Conservation (phyloP, 192 early-diverging fungal species). For the Entomortierella chlamydospora region DNA sequence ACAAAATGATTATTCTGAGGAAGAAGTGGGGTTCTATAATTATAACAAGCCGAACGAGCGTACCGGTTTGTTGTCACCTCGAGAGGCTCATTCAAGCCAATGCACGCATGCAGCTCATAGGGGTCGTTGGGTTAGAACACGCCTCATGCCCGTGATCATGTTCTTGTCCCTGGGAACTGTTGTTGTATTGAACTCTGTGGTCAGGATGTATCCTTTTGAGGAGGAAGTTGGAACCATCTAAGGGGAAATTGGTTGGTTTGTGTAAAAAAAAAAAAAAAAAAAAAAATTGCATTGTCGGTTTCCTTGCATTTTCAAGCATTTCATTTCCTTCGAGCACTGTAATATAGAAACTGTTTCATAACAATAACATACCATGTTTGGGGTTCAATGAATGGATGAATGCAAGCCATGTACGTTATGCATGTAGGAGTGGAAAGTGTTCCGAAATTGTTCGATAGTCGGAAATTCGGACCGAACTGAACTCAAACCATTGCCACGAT, state of each 20-base stretch:
- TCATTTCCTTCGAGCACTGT: not conserved
- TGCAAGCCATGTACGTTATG: too few species aligned
- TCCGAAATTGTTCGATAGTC: too few species aligned
- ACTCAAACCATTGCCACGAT: too few species aligned
- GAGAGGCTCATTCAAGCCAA: slow-evolving; percentile 1
- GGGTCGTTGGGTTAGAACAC: slow-evolving; percentile 35
- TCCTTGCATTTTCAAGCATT: not conserved
- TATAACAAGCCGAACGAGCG: slow-evolving; percentile 24
- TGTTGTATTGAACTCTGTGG: slow-evolving; percentile 30
- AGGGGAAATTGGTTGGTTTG: too few species aligned
- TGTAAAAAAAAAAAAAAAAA: too few species aligned
- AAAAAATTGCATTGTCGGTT: not conserved
- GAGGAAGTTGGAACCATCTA: slow-evolving; percentile 18
- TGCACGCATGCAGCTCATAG: slow-evolving; percentile 21
- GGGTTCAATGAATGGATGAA: too few species aligned
- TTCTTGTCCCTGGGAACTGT: slow-evolving; percentile 25
- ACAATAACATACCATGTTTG: too few species aligned
- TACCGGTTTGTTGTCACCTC: slow-evolving; percentile 16
- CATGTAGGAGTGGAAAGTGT: too few species aligned
- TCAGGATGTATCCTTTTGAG: not conserved
- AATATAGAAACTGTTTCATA: not conserved
- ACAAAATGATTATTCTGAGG: not conserved
- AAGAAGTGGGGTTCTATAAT: slow-evolving; percentile 5
- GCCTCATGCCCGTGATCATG: slow-evolving; percentile 34
- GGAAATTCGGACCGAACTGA: too few species aligned